Evolutionary conservation across 2,329 filamentous ascomycete genomes (phyloP), one percentile per base, ranked within the genome.

Genomic region (Dendryphion nanum): DNA sequence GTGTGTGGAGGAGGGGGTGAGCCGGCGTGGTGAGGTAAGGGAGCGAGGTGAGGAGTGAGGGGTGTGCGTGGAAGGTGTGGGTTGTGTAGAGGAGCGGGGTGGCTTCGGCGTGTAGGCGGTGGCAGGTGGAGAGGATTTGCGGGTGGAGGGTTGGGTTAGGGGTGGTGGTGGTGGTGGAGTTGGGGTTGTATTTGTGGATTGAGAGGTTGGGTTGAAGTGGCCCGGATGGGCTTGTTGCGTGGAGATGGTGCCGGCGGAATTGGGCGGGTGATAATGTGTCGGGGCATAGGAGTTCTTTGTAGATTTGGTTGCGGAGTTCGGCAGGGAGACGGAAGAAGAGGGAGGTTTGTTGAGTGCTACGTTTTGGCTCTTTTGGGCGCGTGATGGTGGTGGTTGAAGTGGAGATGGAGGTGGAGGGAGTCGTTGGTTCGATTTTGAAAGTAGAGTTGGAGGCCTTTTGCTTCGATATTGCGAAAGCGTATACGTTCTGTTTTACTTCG

Each of bases 221-320:
- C 13, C 16, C 10, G 10, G 31, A 7, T 7, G 29, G 12, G 4
- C 15, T 10, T 10, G 29, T 30, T 8, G n/a, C n/a, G 23, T 8
- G 10, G 23, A 26, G n/a, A n/a, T n/a, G n/a, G n/a, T n/a, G n/a
- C 32, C 0, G 40, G 24, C 2, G 57, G 41, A 4, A 36, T 21
- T 5, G 39, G 40, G 4, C 47, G 33, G 14, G 37, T 40, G 4
- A 40, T 34, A 5, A 8, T 2, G 54, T 46, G 18, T 47, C 37
- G 13, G 57, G 41, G 31, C 50, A 57, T 13, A 74, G 58, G 18
- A 73, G 58, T 19, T 57, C 50, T 19, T 51, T 45, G 56, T 73
- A 77, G 20, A 85, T 76, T 53, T 83, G 73, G 38, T 82, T 77
- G 24, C 75, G 73, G 3, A 85, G 70, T 50, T 85, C 82, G 2